phyloP scores from a whole-genome alignment of 495 filamentous ascomycete genomes.

The Hypomontagnella monticulosa region DNA sequence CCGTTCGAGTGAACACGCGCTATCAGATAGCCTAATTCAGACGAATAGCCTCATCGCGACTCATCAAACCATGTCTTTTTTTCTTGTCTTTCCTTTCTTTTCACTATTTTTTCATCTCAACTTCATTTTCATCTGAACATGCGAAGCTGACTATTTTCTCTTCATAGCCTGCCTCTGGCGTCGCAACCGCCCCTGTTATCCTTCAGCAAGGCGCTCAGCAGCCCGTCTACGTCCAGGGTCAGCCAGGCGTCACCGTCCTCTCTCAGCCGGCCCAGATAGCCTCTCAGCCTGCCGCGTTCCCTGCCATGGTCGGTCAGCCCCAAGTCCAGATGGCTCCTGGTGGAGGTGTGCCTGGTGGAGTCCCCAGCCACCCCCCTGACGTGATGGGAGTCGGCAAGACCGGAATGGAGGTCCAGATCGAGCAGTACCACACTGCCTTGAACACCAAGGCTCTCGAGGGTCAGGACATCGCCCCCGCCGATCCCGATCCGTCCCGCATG shows the following conservation, averaged over 20 bases:
- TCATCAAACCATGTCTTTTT: background rate
- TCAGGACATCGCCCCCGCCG: slow-evolving; percentile 62
- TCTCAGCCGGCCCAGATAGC: slow-evolving; percentile 29
- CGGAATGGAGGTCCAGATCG: slow-evolving; percentile 47
- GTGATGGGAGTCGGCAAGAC: slow-evolving; percentile 54
- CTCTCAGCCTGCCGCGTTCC: slow-evolving; percentile 22
- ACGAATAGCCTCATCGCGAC: background rate
- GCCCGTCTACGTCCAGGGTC: slow-evolving; percentile 21
- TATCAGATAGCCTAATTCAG: background rate
- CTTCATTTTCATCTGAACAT: slow-evolving; percentile 1
- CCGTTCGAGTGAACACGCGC: slow-evolving; percentile 5
- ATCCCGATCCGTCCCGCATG: slow-evolving; percentile 60
- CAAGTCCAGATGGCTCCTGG: background rate
- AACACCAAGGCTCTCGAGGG: slow-evolving; percentile 54
- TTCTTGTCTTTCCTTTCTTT: background rate
- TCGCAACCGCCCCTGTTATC: slow-evolving; percentile 26
- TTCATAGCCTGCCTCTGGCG: slow-evolving; percentile 27
- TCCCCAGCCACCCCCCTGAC: slow-evolving; percentile 37
- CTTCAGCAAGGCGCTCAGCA: slow-evolving; percentile 32
- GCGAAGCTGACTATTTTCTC: slow-evolving; percentile 36
- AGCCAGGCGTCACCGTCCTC: slow-evolving; percentile 12
- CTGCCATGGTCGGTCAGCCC: slow-evolving; percentile 14
- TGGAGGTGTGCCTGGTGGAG: background rate
- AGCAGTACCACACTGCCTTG: slow-evolving; percentile 52
- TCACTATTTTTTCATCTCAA: slow-evolving; percentile 6